phyloP scores from a whole-genome alignment of 176 grass and related monocot species.

The Oryza officinalis region DNA sequence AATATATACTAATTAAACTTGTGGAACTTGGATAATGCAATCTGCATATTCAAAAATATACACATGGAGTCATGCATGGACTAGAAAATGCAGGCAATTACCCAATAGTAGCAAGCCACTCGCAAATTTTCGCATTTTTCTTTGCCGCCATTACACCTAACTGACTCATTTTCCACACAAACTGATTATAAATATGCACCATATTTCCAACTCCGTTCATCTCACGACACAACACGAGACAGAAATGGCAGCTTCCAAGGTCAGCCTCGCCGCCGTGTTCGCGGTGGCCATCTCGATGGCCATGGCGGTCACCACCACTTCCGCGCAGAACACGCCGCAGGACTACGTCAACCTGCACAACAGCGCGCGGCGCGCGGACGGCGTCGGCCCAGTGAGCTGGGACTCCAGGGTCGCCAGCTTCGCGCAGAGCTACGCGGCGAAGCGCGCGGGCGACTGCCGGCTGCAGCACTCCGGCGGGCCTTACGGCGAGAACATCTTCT shows the following conservation, averaged over 20 bases:
- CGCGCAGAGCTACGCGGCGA: constrained; percentile 46
- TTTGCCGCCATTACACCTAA: background rate
- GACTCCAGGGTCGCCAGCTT: constrained; percentile 32
- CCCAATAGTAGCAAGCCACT: no score
- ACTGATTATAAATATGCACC: background rate
- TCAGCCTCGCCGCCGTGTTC: background rate
- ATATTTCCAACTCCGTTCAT: background rate
- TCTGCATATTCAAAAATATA: no score
- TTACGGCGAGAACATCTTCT: constrained; percentile 65
- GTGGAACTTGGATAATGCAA: no score
- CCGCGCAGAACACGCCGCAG: constrained; percentile 52
- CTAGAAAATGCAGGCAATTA: no score
- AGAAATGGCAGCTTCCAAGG: background rate
- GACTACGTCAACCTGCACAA: constrained; percentile 64
- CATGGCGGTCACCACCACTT: background rate
- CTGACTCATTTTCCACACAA: background rate
- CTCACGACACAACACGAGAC: background rate
- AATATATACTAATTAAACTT: background rate
- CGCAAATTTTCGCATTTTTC: background rate
- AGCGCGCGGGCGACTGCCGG: constrained; percentile 34
- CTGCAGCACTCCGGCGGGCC: constrained; percentile 58
- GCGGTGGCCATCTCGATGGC: background rate
- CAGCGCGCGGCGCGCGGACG: constrained; percentile 35
- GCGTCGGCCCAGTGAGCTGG: constrained; percentile 54
- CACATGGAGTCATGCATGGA: no score